phyloP scores from a whole-genome alignment of 805 yeast species.

The Pichia insulana region DNA sequence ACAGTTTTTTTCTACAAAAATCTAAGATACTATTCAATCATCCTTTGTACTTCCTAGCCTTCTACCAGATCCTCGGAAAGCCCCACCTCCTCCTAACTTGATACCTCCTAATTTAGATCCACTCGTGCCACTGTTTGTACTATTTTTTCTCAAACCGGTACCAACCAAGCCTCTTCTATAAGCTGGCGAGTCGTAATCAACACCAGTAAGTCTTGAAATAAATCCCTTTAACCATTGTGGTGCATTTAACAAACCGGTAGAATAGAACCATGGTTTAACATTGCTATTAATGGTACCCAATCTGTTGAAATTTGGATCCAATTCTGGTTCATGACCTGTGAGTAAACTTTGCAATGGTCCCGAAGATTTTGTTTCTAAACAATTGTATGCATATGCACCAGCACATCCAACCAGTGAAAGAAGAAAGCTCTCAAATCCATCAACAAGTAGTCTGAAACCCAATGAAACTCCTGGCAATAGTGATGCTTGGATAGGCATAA shows the following conservation, averaged over 20 bases:
- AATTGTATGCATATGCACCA: constrained; percentile 53
- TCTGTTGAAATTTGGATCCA: constrained; percentile 18
- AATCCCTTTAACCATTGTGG: constrained; percentile 36
- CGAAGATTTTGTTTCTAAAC: constrained; percentile 49
- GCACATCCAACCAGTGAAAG: constrained; percentile 41
- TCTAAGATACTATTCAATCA: no score
- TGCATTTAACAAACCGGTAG: constrained; percentile 49
- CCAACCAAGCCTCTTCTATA: constrained; percentile 20
- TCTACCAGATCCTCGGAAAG: constrained; percentile 4
- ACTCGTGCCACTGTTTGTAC: constrained; percentile 6
- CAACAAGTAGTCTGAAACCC: constrained; percentile 36
- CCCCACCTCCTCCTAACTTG: not conserved
- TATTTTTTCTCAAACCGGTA: constrained; percentile 12
- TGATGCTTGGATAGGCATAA: constrained; percentile 48
- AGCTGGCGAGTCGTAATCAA: constrained; percentile 24
- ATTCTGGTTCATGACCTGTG: constrained; percentile 23
- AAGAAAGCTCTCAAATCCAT: constrained; percentile 33
- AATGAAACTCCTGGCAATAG: constrained; percentile 38
- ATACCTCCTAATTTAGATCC: not conserved
- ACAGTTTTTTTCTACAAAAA: no score
- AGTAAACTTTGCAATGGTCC: constrained; percentile 34
- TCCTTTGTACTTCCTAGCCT: constrained; percentile 2
- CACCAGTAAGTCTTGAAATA: constrained; percentile 25
- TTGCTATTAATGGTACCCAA: constrained; percentile 24
- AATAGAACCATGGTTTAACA: constrained; percentile 31